Base-by-base conservation (phyloP, 495 filamentous ascomycete species). In the Hypoxylon fragiforme region DNA sequence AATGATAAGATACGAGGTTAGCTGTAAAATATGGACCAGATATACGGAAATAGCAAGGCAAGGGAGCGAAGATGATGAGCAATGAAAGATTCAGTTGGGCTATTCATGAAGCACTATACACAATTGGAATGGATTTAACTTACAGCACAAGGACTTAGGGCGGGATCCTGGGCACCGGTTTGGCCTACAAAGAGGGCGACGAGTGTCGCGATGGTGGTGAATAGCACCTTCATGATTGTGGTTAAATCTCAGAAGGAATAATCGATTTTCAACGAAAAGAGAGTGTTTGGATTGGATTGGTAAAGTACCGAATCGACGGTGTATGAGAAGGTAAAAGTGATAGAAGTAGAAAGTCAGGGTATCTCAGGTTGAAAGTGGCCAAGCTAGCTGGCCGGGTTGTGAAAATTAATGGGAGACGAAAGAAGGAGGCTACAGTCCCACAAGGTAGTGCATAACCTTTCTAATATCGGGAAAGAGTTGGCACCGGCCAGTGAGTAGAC, bases 391-490 rank as follows among this genome's bases (percentile, higher is more conserved):
- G 42, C 42, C 46, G n/a, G n/a, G 19, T 2, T n/a, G 45, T 42
- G 44, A 51, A n/a, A 56, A 58, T 19, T 37, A 16, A 56, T 35
- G 53, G 28, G 24, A 36, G 44, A 56, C 47, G 43, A 44, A 44
- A 61, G 52, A 32, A 54, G 45, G 44, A 42, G 20, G 42, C 52
- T 28, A 62, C n/a, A 52, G 58, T 56, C 37, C 43, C 58, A 56
- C 47, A 26, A 44, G n/a, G 38, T 12, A 49, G 41, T 36, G 47
- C 51, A 56, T 62, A 31, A 16, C 52, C 43, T 19, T 55, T 12
- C 42, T 41, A 20, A 5, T 15, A 46, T n/a, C 54, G 14, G 32
- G 15, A 34, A 48, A 19, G 6, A 11, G 45, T 55, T 55, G 15
- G 51, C 32, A 36, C 49, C 7, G 22, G 38, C 26, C 18, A 37